A percentile compares a stretch with the other conserved stretches of the same genome.
Conservation (phyloP, 352 stramenopile genomes). For the Phytophthora chlamydospora region DNA sequence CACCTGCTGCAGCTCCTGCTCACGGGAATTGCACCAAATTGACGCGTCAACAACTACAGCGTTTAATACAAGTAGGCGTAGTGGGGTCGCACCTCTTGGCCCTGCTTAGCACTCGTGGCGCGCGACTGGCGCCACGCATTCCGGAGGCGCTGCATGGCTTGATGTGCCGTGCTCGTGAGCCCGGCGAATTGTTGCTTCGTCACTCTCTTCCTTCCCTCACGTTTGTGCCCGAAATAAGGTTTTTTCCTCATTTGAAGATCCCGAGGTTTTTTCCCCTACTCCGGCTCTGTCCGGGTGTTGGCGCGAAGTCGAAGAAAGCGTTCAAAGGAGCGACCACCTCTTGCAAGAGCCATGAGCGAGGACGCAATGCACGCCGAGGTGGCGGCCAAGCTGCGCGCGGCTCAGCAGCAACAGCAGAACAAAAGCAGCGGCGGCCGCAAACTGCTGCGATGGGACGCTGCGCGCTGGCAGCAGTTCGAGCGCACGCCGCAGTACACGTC, state of each 20-base stretch:
- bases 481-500: conserved; percentile 57
- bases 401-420: conserved; percentile 19
- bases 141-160: conserved; percentile 30
- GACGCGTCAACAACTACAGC: not conserved
- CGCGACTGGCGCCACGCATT: conserved; percentile 50
- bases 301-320: conserved; percentile 15
- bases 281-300: conserved; percentile 10
- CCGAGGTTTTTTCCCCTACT: conserved; percentile 13
- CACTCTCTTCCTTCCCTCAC: not conserved
- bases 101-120: conserved; percentile 47
- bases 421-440: conserved; percentile 44
- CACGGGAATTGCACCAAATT: not conserved
- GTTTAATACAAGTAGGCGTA: not conserved
- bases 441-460: conserved; percentile 67
- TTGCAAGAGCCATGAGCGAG: conserved; percentile 36
- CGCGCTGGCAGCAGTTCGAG: conserved; percentile 75
- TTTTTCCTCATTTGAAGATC: conserved; percentile 10
- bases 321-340: conserved; percentile 8
- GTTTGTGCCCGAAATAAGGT: conserved; percentile 9
- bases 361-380: conserved; percentile 38
- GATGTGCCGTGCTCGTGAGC: not conserved
- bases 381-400: conserved; percentile 47
- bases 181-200: not conserved
- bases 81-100: conserved; percentile 37
- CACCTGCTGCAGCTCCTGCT: conserved; percentile 66